Evolutionary conservation across 176 grass and related monocot genomes (phyloP).

Genomic region (Paspalum vaginatum): DNA sequence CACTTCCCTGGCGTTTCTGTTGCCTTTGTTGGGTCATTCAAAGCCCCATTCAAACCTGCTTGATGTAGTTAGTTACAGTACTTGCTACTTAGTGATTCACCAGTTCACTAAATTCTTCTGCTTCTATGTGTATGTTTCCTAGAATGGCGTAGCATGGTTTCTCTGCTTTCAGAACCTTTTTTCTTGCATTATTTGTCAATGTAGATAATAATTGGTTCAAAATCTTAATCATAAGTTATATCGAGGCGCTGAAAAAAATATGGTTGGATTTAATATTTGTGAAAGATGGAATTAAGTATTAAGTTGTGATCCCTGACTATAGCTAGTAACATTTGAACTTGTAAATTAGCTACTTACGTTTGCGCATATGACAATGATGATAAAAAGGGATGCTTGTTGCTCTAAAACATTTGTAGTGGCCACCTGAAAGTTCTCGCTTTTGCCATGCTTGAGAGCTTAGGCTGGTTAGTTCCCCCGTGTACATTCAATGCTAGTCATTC

Average conservation of each 20-base stretch:
- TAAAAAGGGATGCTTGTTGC: background rate
- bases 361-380: background rate
- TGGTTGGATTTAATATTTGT: background rate
- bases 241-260: background rate
- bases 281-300: background rate
- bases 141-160: background rate
- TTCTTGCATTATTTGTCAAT: background rate
- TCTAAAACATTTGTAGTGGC: background rate
- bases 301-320: background rate
- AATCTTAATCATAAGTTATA: background rate
- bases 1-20: background rate
- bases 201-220: background rate
- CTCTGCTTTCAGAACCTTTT: background rate
- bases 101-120: background rate
- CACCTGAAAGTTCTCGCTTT: background rate
- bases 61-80: background rate
- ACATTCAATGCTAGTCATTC: background rate
- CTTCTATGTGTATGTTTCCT: background rate
- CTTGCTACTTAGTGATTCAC: background rate
- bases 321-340: background rate
- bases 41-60: background rate
- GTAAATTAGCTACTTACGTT: background rate
- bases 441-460: constrained; percentile 8
- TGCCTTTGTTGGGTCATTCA: background rate
- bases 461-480: constrained; percentile 10